Percentiles rank a stretch among this genome's conserved stretches.
Evolutionary conservation across 1,139 yeast species (phyloP).

Genomic region (Petasospora fabianii): DNA sequence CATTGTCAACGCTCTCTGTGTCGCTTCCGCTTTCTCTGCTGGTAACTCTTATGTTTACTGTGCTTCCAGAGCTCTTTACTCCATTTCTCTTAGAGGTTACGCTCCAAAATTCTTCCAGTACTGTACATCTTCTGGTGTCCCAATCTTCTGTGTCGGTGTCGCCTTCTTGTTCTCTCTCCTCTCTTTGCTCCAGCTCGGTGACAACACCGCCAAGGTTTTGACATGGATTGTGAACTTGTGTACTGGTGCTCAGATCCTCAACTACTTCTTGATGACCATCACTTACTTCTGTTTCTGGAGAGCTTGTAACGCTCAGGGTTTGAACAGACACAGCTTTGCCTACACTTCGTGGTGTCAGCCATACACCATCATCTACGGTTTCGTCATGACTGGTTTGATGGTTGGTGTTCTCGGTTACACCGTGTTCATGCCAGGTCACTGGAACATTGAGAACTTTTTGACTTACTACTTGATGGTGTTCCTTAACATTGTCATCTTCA

Average conservation of each 20-base stretch:
- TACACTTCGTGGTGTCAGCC: constrained; percentile 54
- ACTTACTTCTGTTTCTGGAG: constrained; percentile 57
- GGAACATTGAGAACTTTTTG: constrained; percentile 58
- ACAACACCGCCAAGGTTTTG: constrained; percentile 50
- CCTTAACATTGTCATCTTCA: constrained; percentile 52
- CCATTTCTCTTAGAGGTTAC: constrained; percentile 52
- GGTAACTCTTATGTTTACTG: constrained; percentile 62
- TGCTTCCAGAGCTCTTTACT: constrained; percentile 58
- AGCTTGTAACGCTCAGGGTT: constrained; percentile 53
- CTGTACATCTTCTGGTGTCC: constrained; percentile 49
- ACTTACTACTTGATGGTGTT: constrained; percentile 53
- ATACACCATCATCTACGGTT: constrained; percentile 47
- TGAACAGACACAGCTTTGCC: constrained; percentile 47
- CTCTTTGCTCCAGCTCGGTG: constrained; percentile 44
- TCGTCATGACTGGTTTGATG: constrained; percentile 48
- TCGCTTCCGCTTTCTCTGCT: constrained; percentile 58
- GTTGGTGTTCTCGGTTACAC: constrained; percentile 62
- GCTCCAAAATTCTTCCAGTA: constrained; percentile 53
- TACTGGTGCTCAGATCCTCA: constrained; percentile 66
- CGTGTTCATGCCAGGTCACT: constrained; percentile 58
- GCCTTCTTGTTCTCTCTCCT: constrained; percentile 35
- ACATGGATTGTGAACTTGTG: constrained; percentile 62
- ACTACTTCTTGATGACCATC: constrained; percentile 54
- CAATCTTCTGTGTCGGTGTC: constrained; percentile 41
- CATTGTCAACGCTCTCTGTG: constrained; percentile 51